Base-by-base conservation (phyloP, 78 protist species). In the Cavenderia fasciculata region DNA sequence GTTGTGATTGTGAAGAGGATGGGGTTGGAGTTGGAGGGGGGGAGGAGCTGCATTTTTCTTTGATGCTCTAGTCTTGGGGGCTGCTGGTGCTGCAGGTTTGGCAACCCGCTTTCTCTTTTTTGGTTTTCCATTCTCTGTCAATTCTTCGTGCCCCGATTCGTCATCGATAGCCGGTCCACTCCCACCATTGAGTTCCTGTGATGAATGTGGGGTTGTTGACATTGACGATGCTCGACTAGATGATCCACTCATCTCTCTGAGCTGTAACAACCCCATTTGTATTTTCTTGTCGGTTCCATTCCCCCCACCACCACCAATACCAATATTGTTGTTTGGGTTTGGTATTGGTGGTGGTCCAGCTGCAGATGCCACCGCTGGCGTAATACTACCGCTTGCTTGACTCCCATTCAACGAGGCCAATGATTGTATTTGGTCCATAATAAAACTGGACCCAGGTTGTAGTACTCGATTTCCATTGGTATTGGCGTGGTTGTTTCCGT, bases 321-420 rank as follows among this genome's bases (percentile, higher is more conserved):
- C 21, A 29, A 4, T n/a, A 49, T 70, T 70, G 11, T 18, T 23
- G 21, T 7, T 36, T 12, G 19, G 19, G 19, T 33, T 7, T n/a
- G n/a, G 2, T 10, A 41, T 66, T 43, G 74, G 41, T 14, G 51
- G n/a, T 44, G 47, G 18, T 23, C 43, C 2, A 27, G 47, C 16
- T 59, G 74, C 0, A 23, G 75, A 0, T 68, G 75, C 8, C 11
- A 38, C 18, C 0, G 75, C 27, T 68, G 75, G 36, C 31, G 59
- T 16, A 18, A 59, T 23, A 4, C 31, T 23, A 46, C 44, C 5
- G 5, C 29, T n/a, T n/a, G n/a, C n/a, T n/a, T n/a, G n/a, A n/a
- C n/a, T n/a, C n/a, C n/a, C n/a, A n/a, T 61, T 72, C 36, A 62
- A 34, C 34, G 88, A 66, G 2, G 74, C 76, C 65, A 65, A 27